phyloP scores from a whole-genome alignment of 2,329 filamentous ascomycete species.

The Cladosporium sp. region DNA sequence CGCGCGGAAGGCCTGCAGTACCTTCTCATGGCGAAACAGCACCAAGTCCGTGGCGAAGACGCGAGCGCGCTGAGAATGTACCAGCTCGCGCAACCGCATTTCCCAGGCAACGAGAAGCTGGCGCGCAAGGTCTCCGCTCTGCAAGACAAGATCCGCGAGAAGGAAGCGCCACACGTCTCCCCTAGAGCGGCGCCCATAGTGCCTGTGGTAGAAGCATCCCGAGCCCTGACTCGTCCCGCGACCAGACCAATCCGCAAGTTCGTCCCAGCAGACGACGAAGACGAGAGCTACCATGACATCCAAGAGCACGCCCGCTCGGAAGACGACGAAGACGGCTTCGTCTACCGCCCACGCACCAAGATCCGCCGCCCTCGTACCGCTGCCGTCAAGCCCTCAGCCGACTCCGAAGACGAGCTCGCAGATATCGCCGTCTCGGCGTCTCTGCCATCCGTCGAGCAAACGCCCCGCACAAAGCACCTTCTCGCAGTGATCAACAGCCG shows the following conservation, averaged over 20 bases:
- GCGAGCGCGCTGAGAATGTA: conserved; percentile 76
- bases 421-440: not conserved
- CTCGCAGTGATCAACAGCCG: conserved; percentile 68
- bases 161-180: conserved; percentile 27
- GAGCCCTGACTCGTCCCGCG: not conserved
- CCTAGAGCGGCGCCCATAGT: not conserved
- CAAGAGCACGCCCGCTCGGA: conserved; percentile 16
- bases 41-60: conserved; percentile 77
- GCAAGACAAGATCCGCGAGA: conserved; percentile 44
- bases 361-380: conserved; percentile 15
- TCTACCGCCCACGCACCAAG: conserved; percentile 35
- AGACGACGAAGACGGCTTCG: conserved; percentile 35
- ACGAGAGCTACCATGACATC: conserved; percentile 52
- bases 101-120: conserved; percentile 78
- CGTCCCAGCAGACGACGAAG: conserved; percentile 38
- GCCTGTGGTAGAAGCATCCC: not conserved
- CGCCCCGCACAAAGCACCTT: conserved; percentile 56
- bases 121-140: conserved; percentile 49
- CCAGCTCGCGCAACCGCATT: conserved; percentile 74
- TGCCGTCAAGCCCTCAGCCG: conserved; percentile 16
- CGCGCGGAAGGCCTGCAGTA: conserved; percentile 78
- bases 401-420: conserved; percentile 29
- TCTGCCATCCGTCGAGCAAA: conserved; percentile 25
- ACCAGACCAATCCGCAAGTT: conserved; percentile 12
- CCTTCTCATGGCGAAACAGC: conserved; percentile 84